Base-by-base conservation (phyloP, 352 stramenopile genomes). In the Blastocystis sp. region DNA sequence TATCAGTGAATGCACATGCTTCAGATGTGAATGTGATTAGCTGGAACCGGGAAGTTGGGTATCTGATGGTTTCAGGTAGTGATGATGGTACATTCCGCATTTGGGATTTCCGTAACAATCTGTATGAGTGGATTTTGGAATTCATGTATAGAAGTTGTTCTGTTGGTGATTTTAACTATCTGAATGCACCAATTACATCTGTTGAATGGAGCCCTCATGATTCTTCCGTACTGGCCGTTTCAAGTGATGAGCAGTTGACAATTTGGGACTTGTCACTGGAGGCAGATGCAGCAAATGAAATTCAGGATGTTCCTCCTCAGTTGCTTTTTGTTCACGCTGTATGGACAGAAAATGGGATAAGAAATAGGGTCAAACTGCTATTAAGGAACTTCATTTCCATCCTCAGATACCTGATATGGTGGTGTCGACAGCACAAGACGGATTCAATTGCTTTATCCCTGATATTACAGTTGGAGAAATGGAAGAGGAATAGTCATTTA, bases 261-360 rank as follows among this genome's bases (percentile, higher is more conserved):
- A 93, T 99, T 48, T 99, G 98, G 94, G 97, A 99, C 92, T 95
- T 99, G 91, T 98, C 94, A n/a, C 95, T 99, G 40, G 97, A 99
- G 94, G 95, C 98, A 90, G 97, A 99, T 88, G 91, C 95, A 44
- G 94, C 95, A 70, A 93, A 87, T 64, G 54, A 92, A 33, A 51
- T 93, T n/a, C 73, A 88, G 24, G 90, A 98, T 77, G 92, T 98
- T 90, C 97, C 97, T 42, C 95, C 96, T 54, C 97, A 99, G 92
- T 93, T 99, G 56, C 93, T 99, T 33, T 99, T 99, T 93, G 96
- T 99, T 75, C 97, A 99, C 92, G 78, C 78, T 30, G 78, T 76
- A 64, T 13, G 2, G 48, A 27, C 40, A 42, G 2, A 35, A 24
- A 42, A 19, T 4, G 53, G n/a, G 40, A 42, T 77, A 1, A 62